These are phyloP conservation scores for Kodamaea anthophila DNA, from an alignment of 1,139 yeast species.

Conservation along the genomic window DNA sequence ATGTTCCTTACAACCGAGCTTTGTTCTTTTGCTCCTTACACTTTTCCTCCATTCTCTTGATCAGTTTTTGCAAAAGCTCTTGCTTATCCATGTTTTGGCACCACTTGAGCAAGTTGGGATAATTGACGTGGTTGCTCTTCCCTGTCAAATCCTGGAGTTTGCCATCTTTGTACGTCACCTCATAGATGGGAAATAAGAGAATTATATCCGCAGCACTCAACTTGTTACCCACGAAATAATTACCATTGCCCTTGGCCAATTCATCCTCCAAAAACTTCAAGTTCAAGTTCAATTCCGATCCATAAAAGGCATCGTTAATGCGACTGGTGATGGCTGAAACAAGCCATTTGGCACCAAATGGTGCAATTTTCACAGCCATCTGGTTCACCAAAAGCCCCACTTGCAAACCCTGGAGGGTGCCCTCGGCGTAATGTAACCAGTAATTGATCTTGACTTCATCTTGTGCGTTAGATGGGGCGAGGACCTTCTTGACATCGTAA, in stretches of 20 bases:
- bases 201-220: constrained; percentile 58
- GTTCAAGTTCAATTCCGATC: constrained; percentile 35
- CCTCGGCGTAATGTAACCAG: constrained; percentile 52
- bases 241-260: constrained; percentile 33
- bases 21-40: background rate
- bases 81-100: constrained; percentile 3
- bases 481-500: constrained; percentile 33
- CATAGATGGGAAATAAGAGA: constrained; percentile 37
- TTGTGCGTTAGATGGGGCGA: constrained; percentile 27
- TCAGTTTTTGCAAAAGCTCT: constrained; percentile 1
- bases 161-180: constrained; percentile 8
- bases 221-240: constrained; percentile 49
- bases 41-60: background rate
- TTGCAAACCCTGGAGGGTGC: constrained; percentile 44
- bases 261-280: constrained; percentile 37
- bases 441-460: constrained; percentile 41
- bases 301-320: constrained; percentile 37
- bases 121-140: constrained; percentile 1
- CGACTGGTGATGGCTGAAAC: constrained; percentile 35
- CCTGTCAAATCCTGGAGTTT: constrained; percentile 1
- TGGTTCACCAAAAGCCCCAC: constrained; percentile 38
- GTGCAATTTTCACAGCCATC: constrained; percentile 35
- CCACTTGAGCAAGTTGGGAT: constrained; percentile 2
- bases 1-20: background rate
- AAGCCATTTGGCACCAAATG: constrained; percentile 39